Evolutionary conservation across 2,329 filamentous ascomycete species (phyloP).

Genomic region (Chaetomium sp.): DNA sequence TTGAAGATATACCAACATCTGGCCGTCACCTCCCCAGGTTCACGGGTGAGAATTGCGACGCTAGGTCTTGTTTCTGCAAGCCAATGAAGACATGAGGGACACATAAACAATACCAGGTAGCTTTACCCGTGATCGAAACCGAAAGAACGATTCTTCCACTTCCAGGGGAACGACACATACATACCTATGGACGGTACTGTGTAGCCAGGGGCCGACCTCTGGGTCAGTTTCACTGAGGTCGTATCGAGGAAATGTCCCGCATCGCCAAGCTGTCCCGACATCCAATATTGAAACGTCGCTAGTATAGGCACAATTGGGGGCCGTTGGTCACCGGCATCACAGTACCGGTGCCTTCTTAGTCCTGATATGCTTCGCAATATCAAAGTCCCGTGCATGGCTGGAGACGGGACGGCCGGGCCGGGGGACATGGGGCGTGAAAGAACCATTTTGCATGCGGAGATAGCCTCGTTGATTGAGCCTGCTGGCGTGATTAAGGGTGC

Average conservation of each 20-base stretch:
- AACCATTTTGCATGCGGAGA: neutral
- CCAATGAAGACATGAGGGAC: neutral
- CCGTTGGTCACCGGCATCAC: neutral
- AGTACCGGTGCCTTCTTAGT: neutral
- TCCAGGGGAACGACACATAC: too few species aligned
- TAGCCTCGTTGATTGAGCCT: neutral
- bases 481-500: neutral
- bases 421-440: neutral
- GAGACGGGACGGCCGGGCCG: neutral
- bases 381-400: conserved; percentile 31
- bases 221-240: neutral
- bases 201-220: neutral
- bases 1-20: neutral
- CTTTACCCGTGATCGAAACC: neutral
- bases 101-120: neutral
- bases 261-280: neutral
- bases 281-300: neutral
- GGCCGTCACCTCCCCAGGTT: neutral
- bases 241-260: neutral
- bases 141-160: neutral
- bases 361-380: conserved; percentile 18
- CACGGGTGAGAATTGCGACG: neutral
- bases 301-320: neutral
- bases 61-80: neutral
- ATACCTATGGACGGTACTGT: neutral